Evolutionary conservation across 306 rosid species (phyloP).

Genomic region (Leucaena leucocephala): DNA sequence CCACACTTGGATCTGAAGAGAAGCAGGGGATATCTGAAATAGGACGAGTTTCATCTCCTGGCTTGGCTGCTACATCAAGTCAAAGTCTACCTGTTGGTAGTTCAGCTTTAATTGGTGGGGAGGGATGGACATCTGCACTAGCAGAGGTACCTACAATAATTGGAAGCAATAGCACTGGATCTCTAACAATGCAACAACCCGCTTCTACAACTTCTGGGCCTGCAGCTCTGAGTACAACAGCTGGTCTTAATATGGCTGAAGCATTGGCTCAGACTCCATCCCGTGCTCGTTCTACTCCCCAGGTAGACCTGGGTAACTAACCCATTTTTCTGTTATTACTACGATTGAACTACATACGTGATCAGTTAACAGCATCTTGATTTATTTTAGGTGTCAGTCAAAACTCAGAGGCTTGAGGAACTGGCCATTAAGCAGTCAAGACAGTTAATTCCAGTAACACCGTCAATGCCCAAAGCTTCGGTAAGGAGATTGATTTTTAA

Average conservation of each 20-base stretch:
- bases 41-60: constrained; percentile 86
- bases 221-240: constrained; percentile 45
- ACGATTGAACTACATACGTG: constrained; percentile 22
- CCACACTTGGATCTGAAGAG: constrained; percentile 89
- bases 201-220: constrained; percentile 50
- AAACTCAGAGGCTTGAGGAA: constrained; percentile 92
- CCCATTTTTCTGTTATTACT: constrained; percentile 21
- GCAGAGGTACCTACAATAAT: constrained; percentile 78
- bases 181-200: constrained; percentile 57
- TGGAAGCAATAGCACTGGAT: constrained; percentile 67
- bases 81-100: constrained; percentile 79
- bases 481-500: constrained; percentile 43
- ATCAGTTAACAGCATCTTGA: constrained; percentile 25
- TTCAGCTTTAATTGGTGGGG: constrained; percentile 88
- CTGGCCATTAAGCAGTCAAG: constrained; percentile 92
- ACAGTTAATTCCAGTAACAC: constrained; percentile 93
- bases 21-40: constrained; percentile 69
- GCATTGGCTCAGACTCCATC: constrained; percentile 85
- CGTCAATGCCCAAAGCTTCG: constrained; percentile 77
- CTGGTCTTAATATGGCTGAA: constrained; percentile 94
- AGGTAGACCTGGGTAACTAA: constrained; percentile 46
- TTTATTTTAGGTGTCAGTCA: constrained; percentile 60
- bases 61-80: constrained; percentile 64
- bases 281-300: constrained; percentile 73
- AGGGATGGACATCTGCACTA: constrained; percentile 93